phyloP scores from a whole-genome alignment of 2,329 filamentous ascomycete genomes.

The Verticillium tricorpus region DNA sequence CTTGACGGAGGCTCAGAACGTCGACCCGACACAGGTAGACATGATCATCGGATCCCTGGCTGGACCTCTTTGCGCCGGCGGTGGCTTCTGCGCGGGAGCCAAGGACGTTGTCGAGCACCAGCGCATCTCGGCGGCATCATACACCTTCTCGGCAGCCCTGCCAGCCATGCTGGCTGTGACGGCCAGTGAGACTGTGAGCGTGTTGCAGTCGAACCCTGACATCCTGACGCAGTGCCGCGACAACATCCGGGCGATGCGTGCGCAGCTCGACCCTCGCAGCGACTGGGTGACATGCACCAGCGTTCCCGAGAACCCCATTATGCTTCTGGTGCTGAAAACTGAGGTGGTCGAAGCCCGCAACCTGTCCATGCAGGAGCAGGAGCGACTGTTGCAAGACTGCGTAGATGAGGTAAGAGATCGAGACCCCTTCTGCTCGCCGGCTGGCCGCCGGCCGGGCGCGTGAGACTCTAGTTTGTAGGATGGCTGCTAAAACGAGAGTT shows the following conservation, averaged over 20 bases:
- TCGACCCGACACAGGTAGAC: conserved; percentile 87
- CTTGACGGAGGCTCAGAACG: conserved; percentile 93
- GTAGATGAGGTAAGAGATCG: conserved; percentile 84
- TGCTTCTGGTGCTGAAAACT: conserved; percentile 78
- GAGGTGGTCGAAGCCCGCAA: conserved; percentile 71
- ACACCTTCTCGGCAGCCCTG: conserved; percentile 92
- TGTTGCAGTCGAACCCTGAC: conserved; percentile 84
- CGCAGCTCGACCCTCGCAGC: conserved; percentile 85
- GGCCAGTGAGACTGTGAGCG: conserved; percentile 80
- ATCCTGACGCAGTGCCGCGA: conserved; percentile 75
- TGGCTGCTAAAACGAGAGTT: background rate
- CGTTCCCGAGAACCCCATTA: conserved; percentile 76
- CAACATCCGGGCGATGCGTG: conserved; percentile 79
- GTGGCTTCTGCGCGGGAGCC: conserved; percentile 91
- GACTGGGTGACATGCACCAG: conserved; percentile 89
- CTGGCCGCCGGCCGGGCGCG: too few species aligned
- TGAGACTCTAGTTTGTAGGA: background rate
- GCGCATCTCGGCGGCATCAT: conserved; percentile 85
- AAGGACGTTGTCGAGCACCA: conserved; percentile 94
- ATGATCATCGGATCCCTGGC: conserved; percentile 95
- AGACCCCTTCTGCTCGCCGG: conserved; percentile 5
- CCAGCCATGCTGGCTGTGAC: conserved; percentile 95
- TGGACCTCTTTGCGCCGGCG: conserved; percentile 84
- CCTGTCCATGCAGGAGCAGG: conserved; percentile 71
- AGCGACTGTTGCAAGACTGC: conserved; percentile 78